Percentiles rank a stretch among this genome's conserved stretches.
These are phyloP conservation scores for Saccharomyces mikatae DNA, from an alignment of 805 yeast genomes.

Conservation along the genomic window DNA sequence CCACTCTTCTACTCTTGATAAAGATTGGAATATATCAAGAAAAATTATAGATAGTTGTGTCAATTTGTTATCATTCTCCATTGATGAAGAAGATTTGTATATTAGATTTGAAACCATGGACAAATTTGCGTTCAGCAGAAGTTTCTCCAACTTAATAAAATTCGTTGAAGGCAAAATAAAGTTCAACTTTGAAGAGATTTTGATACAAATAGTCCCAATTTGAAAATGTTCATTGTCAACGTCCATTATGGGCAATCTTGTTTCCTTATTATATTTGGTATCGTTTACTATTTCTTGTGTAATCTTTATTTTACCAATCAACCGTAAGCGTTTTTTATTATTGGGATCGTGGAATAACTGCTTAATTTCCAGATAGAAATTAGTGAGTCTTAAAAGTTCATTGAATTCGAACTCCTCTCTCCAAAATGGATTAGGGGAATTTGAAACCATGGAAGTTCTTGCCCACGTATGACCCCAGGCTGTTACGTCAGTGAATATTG, in stretches of 20 bases:
- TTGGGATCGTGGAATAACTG: slow-evolving; percentile 21
- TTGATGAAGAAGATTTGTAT: slow-evolving; percentile 1
- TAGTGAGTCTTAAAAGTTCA: slow-evolving; percentile 44
- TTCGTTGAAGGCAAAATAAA: slow-evolving; percentile 52
- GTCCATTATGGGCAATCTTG: slow-evolving; percentile 40
- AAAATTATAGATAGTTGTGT: slow-evolving; percentile 52
- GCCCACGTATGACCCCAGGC: slow-evolving; percentile 75
- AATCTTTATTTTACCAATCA: slow-evolving; percentile 43
- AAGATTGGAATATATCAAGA: slow-evolving; percentile 66
- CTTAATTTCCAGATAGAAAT: slow-evolving; percentile 43
- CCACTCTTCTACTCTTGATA: slow-evolving; percentile 65
- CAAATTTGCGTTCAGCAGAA: slow-evolving; percentile 47
- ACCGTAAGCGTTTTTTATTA: slow-evolving; percentile 1
- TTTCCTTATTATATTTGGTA: slow-evolving; percentile 18
- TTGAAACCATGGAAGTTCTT: slow-evolving; percentile 57
- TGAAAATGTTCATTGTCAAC: slow-evolving; percentile 32
- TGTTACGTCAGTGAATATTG: slow-evolving; percentile 58
- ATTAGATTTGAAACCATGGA: slow-evolving; percentile 9
- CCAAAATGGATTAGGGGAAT: slow-evolving; percentile 62
- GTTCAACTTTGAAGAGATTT: slow-evolving; percentile 42
- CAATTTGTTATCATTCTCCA: slow-evolving; percentile 35
- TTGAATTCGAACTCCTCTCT: slow-evolving; percentile 66
- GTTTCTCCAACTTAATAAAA: slow-evolving; percentile 55
- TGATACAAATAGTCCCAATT: slow-evolving; percentile 52
- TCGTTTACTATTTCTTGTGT: slow-evolving; percentile 21